These are phyloP conservation scores for Leptodermis oblonga DNA, from an alignment of 257 asterid genomes.

Conservation along the genomic window DNA sequence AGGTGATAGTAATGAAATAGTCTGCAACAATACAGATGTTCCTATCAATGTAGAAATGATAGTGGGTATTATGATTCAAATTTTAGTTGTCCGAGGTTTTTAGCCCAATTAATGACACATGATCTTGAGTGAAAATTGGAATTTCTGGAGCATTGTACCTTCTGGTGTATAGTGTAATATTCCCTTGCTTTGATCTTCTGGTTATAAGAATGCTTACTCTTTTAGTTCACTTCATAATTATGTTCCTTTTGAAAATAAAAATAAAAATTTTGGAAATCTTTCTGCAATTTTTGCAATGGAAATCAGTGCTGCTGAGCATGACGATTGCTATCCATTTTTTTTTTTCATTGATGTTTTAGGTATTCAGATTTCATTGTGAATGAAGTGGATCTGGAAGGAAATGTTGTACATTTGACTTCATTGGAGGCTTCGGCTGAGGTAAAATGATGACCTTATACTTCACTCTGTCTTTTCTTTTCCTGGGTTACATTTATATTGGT, in stretches of 20 bases:
- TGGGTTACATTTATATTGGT: conserved; percentile 1
- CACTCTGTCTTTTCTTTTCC: neutral
- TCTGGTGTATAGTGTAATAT: neutral
- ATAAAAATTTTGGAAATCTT: neutral
- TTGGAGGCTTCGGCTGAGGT: conserved; percentile 77
- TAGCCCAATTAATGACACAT: neutral
- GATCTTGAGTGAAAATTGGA: neutral
- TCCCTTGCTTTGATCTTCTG: too few relatives aligned
- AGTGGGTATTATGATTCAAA: neutral
- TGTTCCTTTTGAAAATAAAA: neutral
- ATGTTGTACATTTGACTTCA: conserved; percentile 69
- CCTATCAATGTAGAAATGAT: neutral
- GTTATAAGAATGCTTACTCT: too few relatives aligned
- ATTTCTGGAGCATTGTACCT: neutral
- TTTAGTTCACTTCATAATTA: neutral
- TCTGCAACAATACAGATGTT: neutral
- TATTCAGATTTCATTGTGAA: conserved; percentile 94
- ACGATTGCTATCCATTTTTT: conserved; percentile 6
- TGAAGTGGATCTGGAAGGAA: conserved; percentile 87
- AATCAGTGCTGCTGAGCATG: neutral
- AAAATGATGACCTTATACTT: conserved; percentile 11
- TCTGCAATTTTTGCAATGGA: neutral
- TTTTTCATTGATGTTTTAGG: conserved; percentile 35
- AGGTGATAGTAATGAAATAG: neutral
- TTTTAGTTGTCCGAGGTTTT: neutral